Evolutionary conservation across 2,329 filamentous ascomycete species (phyloP).

Genomic region (Cryoendolithus antarcticus): DNA sequence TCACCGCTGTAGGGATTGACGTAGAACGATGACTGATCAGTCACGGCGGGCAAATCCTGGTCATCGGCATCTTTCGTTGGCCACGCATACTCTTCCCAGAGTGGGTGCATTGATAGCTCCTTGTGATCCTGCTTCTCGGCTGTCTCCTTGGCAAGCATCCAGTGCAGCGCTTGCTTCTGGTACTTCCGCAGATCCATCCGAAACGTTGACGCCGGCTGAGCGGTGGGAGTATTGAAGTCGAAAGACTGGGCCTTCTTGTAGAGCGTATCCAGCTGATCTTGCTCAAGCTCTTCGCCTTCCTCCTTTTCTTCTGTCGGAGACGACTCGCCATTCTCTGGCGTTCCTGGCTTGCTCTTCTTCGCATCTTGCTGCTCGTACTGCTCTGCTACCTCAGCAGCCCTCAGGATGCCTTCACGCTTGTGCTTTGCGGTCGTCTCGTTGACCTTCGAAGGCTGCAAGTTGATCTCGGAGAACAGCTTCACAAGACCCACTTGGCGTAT

Average conservation of each 20-base stretch:
- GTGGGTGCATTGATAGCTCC: slow-evolving; percentile 79
- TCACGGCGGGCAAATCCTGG: slow-evolving; percentile 53
- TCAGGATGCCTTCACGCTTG: slow-evolving; percentile 69
- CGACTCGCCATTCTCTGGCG: slow-evolving; percentile 31
- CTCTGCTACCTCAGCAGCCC: slow-evolving; percentile 80
- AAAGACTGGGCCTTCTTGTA: slow-evolving; percentile 97
- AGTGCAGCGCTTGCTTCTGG: slow-evolving; percentile 87
- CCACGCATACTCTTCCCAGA: slow-evolving; percentile 96
- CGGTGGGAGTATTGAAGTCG: slow-evolving; percentile 81
- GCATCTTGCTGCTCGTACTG: slow-evolving; percentile 49
- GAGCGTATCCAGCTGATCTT: slow-evolving; percentile 84
- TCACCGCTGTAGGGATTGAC: slow-evolving; percentile 96
- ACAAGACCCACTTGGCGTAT: slow-evolving; percentile 79
- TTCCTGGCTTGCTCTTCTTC: slow-evolving; percentile 33
- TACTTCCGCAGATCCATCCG: slow-evolving; percentile 76
- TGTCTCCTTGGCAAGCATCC: slow-evolving; percentile 93
- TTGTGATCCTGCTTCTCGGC: slow-evolving; percentile 55
- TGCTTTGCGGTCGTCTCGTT: slow-evolving; percentile 65
- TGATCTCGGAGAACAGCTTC: slow-evolving; percentile 79
- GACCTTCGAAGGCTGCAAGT: slow-evolving; percentile 60
- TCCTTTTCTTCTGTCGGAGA: slow-evolving; percentile 46
- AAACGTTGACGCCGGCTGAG: slow-evolving; percentile 73
- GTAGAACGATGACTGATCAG: slow-evolving; percentile 66
- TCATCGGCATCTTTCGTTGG: slow-evolving; percentile 80
- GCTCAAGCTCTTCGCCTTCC: slow-evolving; percentile 81